Evolutionary conservation across 352 stramenopile genomes (phyloP), one percentile per base, ranked within the genome.

Genomic region (Discostella stelligera): DNA sequence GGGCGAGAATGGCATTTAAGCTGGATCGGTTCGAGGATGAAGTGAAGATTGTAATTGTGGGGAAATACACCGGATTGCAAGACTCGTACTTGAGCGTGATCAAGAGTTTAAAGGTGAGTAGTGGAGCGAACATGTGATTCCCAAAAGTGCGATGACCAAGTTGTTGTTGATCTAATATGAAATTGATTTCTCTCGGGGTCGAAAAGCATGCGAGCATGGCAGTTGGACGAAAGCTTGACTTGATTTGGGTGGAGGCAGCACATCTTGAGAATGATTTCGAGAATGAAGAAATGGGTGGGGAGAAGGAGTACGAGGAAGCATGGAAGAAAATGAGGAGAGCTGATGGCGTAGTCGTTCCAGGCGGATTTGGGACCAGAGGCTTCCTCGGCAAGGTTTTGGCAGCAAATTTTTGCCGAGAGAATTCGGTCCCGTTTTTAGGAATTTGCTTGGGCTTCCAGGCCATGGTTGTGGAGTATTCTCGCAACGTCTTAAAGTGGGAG

Each of bases 21-120:
- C 93, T 99, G 16, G 96, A 98, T 82, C 86, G 87, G 30, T 98
- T 96, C 74, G 88, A 86, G 0, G 74, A 97, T 67, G 92, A 92
- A 9, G 97, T 98, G 60, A 94, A 94, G 62, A 99, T 99, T 83
- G 97, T 97, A 18, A 90, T 99, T 32, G 97, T 99, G 25, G 97
- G 97, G 61, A 99, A 99, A 82, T 99, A 99, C 90, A 99, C 96
- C 37, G 96, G 96, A 60, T 92, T 99, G 37, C 94, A 98, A 82
- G 97, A 99, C 91, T 98, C 96, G 55, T 99, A 99, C 88, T 84
- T 99, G 71, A 98, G 91, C 77, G 96, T 99, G 52, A 97, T 98
- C 83, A 99, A 99, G 91, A 90, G 92, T 37, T 80, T 98, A 50
- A 93, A 95, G 71, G 77, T 84, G 8, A 79, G 75, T 75, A 32